Evolutionary conservation across 768 basidiomycete species (phyloP).

Genomic region (Lenzites betulinus): DNA sequence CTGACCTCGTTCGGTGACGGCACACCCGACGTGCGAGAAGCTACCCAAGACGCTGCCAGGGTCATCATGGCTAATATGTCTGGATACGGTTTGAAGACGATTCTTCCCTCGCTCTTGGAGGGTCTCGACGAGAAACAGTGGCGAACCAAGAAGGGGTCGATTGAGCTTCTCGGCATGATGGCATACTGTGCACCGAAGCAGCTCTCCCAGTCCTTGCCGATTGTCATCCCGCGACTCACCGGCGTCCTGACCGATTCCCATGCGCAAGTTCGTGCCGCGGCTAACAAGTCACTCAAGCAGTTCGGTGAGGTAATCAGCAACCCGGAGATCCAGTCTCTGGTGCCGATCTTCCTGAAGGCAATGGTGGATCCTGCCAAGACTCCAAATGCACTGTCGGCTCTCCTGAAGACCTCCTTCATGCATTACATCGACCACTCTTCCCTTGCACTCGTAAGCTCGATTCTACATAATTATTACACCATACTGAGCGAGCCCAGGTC

Average conservation of each 20-base stretch:
- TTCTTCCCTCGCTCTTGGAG: conserved; percentile 84
- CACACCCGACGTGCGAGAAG: conserved; percentile 86
- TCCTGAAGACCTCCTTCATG: conserved; percentile 94
- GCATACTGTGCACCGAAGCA: conserved; percentile 97
- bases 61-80: conserved; percentile 96
- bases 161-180: conserved; percentile 97
- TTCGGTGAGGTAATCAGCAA: conserved; percentile 99
- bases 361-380: conserved; percentile 95
- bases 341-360: conserved; percentile 88
- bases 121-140: conserved; percentile 98
- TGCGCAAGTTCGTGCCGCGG: conserved; percentile 89
- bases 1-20: conserved; percentile 86
- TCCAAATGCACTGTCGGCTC: conserved; percentile 75
- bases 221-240: conserved; percentile 95
- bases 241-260: conserved; percentile 96
- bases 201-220: conserved; percentile 90
- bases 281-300: conserved; percentile 94
- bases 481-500: conserved; percentile 51
- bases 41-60: conserved; percentile 87
- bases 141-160: conserved; percentile 97
- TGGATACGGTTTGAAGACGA: conserved; percentile 93
- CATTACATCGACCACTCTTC: conserved; percentile 99
- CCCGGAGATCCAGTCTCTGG: conserved; percentile 92
- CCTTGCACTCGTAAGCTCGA: conserved; percentile 72
- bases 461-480: background rate